Percentiles rank a stretch among this genome's conserved stretches.
Conservation (phyloP, 768 basidiomycete genomes). For the Harrya chromipes region DNA sequence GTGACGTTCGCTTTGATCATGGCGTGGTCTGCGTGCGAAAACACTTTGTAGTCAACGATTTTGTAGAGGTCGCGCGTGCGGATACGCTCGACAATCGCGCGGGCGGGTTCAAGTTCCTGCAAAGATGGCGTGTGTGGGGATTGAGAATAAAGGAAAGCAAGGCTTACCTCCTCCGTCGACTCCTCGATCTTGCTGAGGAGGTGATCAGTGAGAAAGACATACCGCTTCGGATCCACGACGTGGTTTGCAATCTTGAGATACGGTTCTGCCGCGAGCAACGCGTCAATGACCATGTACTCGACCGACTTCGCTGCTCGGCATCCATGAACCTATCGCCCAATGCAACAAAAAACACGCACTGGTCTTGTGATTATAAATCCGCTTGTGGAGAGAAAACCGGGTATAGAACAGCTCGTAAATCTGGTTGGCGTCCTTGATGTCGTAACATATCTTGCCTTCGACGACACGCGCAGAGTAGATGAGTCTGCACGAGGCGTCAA, state of each 20-base stretch:
- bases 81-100: slow-evolving; percentile 61
- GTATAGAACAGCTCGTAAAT: slow-evolving; percentile 72
- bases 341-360: slow-evolving; percentile 24
- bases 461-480: slow-evolving; percentile 75
- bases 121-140: background rate
- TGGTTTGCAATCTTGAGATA: slow-evolving; percentile 55
- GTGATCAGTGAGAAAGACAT: slow-evolving; percentile 64
- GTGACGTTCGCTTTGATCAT: slow-evolving; percentile 34
- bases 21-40: slow-evolving; percentile 32
- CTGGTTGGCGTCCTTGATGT: slow-evolving; percentile 77
- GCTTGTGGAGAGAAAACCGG: slow-evolving; percentile 78
- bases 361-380: slow-evolving; percentile 79
- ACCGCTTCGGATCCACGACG: slow-evolving; percentile 56
- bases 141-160: too few species aligned
- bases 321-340: background rate
- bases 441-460: slow-evolving; percentile 71
- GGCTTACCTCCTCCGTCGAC: slow-evolving; percentile 34
- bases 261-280: slow-evolving; percentile 65
- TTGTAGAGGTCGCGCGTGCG: slow-evolving; percentile 63
- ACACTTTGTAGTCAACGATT: slow-evolving; percentile 62
- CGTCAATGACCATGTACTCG: slow-evolving; percentile 85
- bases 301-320: slow-evolving; percentile 59
- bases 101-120: slow-evolving; percentile 59
- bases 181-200: slow-evolving; percentile 60
- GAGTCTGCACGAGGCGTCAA: slow-evolving; percentile 42